Percentiles rank a stretch among this genome's conserved stretches.
phyloP scores from a whole-genome alignment of 1,139 yeast species.

The Protomyces arabidopsidicola region DNA sequence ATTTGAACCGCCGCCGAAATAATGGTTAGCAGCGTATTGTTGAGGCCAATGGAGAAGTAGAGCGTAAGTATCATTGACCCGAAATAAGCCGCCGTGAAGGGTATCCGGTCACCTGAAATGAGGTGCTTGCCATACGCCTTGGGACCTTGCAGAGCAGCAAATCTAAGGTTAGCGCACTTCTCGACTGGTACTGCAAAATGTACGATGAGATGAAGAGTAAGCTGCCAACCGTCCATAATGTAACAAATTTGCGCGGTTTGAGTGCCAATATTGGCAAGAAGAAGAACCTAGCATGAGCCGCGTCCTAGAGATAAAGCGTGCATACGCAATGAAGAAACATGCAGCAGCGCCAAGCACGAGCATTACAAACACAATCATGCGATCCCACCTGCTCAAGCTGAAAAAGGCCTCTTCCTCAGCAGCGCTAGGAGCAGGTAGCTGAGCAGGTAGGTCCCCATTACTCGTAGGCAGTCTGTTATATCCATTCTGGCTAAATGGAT shows the following conservation, averaged over 20 bases:
- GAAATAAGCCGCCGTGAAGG: conserved; percentile 76
- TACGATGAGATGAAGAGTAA: conserved; percentile 69
- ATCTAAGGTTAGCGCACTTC: conserved; percentile 36
- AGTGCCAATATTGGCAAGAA: conserved; percentile 84
- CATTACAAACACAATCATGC: conserved; percentile 69
- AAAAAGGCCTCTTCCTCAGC: conserved; percentile 26
- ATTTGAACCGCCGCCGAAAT: conserved; percentile 72
- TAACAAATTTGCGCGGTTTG: conserved; percentile 63
- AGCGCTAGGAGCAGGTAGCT: conserved; percentile 19
- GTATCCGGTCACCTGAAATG: conserved; percentile 66
- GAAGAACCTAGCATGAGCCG: conserved; percentile 44
- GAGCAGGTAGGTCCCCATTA: conserved; percentile 14
- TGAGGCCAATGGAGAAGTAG: conserved; percentile 52
- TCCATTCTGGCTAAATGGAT: conserved; percentile 13
- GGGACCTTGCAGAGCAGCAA: conserved; percentile 92
- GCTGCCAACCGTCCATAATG: conserved; percentile 81
- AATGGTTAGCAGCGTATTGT: conserved; percentile 71
- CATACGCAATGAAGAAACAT: conserved; percentile 66
- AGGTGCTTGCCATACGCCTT: conserved; percentile 69
- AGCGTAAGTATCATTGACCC: conserved; percentile 66
- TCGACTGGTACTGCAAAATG: not conserved
- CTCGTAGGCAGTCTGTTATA: conserved; percentile 15
- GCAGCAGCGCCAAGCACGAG: conserved; percentile 71
- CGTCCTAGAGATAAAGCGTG: not conserved
- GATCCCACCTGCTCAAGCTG: conserved; percentile 49